Evolutionary conservation across 2,329 filamentous ascomycete genomes (phyloP).

Genomic region (Ophiostoma tasmaniense): DNA sequence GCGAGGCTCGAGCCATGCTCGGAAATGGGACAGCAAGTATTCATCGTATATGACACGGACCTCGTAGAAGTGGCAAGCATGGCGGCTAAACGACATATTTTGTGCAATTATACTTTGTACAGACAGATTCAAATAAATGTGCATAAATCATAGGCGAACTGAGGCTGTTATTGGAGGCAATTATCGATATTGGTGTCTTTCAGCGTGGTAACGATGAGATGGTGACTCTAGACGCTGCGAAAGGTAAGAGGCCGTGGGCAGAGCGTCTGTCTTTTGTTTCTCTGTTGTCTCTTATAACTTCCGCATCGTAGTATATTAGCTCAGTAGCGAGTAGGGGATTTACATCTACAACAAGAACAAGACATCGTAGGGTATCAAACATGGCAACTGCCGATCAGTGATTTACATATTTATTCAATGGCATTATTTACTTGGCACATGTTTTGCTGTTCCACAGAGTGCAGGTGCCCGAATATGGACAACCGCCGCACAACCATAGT

Average conservation of each 20-base stretch:
- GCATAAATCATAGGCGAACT: background rate
- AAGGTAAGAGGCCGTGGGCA: background rate
- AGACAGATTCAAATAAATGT: background rate
- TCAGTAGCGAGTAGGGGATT: background rate
- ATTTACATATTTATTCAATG: background rate
- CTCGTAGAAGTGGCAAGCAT: background rate
- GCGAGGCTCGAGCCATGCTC: background rate
- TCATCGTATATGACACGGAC: background rate
- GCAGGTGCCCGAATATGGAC: background rate
- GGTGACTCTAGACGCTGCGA: background rate
- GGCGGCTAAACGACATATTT: too few species aligned
- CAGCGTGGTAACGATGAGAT: background rate
- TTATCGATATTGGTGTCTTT: too few species aligned
- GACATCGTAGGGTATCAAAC: background rate
- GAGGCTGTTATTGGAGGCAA: background rate
- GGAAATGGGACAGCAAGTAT: background rate
- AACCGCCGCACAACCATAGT: background rate
- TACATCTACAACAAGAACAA: background rate
- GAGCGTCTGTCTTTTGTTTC: background rate
- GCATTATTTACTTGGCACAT: too few species aligned
- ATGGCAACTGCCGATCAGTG: background rate
- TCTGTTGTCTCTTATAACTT: background rate
- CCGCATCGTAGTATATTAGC: background rate
- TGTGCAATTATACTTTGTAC: too few species aligned
- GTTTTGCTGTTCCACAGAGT: background rate